Evolutionary conservation across 208 protist genomes (phyloP), one percentile per base, ranked within the genome.

Genomic region (Angomonas ambiguus): DNA sequence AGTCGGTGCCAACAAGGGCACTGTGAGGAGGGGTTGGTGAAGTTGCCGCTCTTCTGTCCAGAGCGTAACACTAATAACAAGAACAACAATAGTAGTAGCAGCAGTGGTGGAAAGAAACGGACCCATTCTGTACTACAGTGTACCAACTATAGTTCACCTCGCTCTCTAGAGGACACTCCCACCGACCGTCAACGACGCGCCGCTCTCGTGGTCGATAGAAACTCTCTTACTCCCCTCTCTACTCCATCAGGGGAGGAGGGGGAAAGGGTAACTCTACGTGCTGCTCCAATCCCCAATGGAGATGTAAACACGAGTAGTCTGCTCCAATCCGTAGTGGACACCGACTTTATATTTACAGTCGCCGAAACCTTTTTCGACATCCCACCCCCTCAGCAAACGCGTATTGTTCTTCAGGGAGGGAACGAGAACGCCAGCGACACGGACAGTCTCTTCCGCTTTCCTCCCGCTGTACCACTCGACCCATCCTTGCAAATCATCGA

Each of bases 271-370:
- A 41, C 13, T 41, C 35, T 18, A 5, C 35, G 35, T 13, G 45
- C 45, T n/a, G 45, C 24, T 22, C 45, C 45, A 5, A 8, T 53
- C 24, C 45, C 20, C 2, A 59, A 59, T 28, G 25, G 25, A n/a
- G 53, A 59, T 32, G 25, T 25, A 3, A 59, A 59, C 25, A 59
- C 53, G 5, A 16, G 6, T 3, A 35, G 30, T n/a, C 11, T 59
- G 8, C 20, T 59, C 8, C 62, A 78, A 41, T 20, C 48, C 1
- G 64, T 62, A 38, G 41, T 66, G 13, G 72, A 67, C 2, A 69
- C 68, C 4, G 65, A 77, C n/a, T 82, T 82, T 33, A 27, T 82
- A 6, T 82, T 82, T 51, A 62, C 72, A 22, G 66, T 69, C 18
- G 77, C 77, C 16, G 77, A 79, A 51, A 67, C 69, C 4, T 79